These are phyloP conservation scores for Solanum bulbocastanum DNA, from an alignment of 257 asterid species.

Conservation along the genomic window DNA sequence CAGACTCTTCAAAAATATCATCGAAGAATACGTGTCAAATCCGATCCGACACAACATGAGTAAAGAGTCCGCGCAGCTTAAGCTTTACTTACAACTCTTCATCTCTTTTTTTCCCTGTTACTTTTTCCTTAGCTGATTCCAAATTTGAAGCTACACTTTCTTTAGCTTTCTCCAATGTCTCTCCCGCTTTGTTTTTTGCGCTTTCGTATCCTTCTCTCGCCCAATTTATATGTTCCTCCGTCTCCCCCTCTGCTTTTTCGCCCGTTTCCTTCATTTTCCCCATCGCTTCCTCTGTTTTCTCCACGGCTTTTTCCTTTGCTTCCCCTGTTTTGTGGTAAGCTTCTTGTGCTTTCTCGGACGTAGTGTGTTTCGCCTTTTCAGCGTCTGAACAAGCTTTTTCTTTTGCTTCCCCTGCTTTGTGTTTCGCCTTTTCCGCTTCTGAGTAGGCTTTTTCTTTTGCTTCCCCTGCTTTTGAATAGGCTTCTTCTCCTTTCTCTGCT, in stretches of 20 bases:
- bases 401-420: neutral
- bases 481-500: neutral
- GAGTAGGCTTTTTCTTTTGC: neutral
- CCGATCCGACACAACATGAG: too few species aligned
- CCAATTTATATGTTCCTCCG: slow-evolving; percentile 12
- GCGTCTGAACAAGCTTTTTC: neutral
- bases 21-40: too few species aligned
- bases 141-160: slow-evolving; percentile 15
- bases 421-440: too few species aligned
- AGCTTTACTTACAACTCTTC: neutral
- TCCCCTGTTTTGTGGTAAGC: slow-evolving; percentile 2
- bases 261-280: neutral
- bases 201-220: slow-evolving; percentile 22
- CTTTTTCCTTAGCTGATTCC: slow-evolving; percentile 7
- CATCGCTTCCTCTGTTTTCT: neutral
- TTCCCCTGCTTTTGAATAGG: neutral
- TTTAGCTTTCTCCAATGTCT: slow-evolving; percentile 14
- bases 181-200: slow-evolving; percentile 19
- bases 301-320: neutral
- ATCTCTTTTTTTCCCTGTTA: slow-evolving; percentile 4
- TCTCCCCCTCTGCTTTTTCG: slow-evolving; percentile 4
- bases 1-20: too few species aligned
- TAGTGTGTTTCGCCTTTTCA: neutral
- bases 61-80: too few species aligned
- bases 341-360: slow-evolving; percentile 4